Evolutionary conservation across 192 early-diverging fungal genomes (phyloP), one percentile per base, ranked within the genome.

Genomic region (Coemansia sp.): DNA sequence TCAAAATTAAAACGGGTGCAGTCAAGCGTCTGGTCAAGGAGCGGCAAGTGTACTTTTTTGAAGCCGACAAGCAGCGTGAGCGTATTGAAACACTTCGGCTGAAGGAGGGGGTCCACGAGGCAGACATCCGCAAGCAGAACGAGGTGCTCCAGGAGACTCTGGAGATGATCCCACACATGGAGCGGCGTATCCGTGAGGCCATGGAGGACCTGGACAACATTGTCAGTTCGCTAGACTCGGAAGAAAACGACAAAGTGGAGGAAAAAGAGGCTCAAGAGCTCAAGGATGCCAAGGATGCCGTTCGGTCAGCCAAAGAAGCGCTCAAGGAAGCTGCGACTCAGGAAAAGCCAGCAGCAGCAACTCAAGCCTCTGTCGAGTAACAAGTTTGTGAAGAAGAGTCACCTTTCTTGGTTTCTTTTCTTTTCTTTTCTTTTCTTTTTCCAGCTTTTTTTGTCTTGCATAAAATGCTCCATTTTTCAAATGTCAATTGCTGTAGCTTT

Each of bases 111-210:
- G 65, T 67, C 4, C 66, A 72, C 18, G 70, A 62, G 15, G 74
- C 78, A 14, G 78, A 81, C 15, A 64, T 81, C 41, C 73, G 74
- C 72, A 81, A 81, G 64, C 74, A 84, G 57, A 77, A 77, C 35
- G 83, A 84, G 61, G 83, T 84, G 15, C 72, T 84, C 11, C 73
- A 76, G 39, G 83, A 84, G 57, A 76, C 74, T 1, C 63, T 76
- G 14, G 64, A 62, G 45, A 84, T 84, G 83, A 57, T 84, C 11
- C 83, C 83, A 33, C 62, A 74, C 58, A 73, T 69, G 57, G 77
- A 84, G 71, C 57, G 71, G 16, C 67, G 66, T 9, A 79, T 84
- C 56, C 65, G 64, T 5, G 45, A 68, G n/a, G 73, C 73, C 20
- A 62, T 74, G 59, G 45, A 73, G 66, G 77, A 79, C 52, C 66